Base-by-base conservation (phyloP, 805 yeast genomes). In the Kodamaea kaohsiungensis region DNA sequence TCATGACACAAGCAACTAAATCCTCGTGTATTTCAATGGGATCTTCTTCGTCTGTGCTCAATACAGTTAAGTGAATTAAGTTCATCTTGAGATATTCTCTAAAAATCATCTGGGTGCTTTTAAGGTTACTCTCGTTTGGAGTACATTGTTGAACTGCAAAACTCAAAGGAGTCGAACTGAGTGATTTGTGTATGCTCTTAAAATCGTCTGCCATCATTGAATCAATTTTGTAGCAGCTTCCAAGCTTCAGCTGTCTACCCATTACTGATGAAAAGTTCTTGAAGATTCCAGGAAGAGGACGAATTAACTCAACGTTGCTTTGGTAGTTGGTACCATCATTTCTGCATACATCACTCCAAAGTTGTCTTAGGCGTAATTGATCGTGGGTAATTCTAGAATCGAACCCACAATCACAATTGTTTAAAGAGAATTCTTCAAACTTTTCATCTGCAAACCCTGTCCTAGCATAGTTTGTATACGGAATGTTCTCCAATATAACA, bases 1-100 rank as follows among this genome's bases (percentile, higher is more conserved):
- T 46, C 10, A 57, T 9, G 7, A 65, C 64, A 52, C 61, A 62
- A 2, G 65, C 66, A 13, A 66, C 71, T 39, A 68, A 59, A 48
- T 68, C 70, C 46, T 63, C 70, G 6, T 51, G 46, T 2, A 61
- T 19, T 19, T 52, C 54, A n/a, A 52, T n/a, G n/a, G 33, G 42
- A 18, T 43, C 15, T 15, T 15, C 18, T 43, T n/a, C 7, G 30
- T 8, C 61, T n/a, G 7, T n/a, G 17, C 19, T 9, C 2, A 10
- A 5, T 15, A 52, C 51, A n/a, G 61, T 54, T 4, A 37, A 16
- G 47, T 56, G 54, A 3, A 62, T 52, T 52, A 58, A 49, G 52
- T 61, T 62, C 56, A 58, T 55, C 8, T 47, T 43, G 2, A 43
- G 25, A 43, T 59, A 62, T 10, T n/a, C 17, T 10, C 38, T 49